Conservation (phyloP, 2,329 filamentous ascomycete genomes). For the Cladosporium sp. region DNA sequence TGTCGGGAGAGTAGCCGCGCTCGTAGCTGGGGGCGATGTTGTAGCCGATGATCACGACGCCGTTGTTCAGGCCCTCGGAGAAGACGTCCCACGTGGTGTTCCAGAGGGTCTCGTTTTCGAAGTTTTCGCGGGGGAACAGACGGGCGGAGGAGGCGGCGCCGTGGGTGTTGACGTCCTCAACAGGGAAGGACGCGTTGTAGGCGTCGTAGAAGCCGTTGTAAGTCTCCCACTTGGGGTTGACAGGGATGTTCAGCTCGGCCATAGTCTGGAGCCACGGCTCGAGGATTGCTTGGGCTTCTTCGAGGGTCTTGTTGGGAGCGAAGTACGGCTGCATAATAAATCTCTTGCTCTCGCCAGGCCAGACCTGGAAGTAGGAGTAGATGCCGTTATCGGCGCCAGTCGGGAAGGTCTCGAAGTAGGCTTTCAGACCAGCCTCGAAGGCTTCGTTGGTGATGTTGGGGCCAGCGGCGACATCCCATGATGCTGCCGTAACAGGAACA, state of each 20-base stretch:
- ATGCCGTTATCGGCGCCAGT: constrained; percentile 16
- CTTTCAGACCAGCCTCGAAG: constrained; percentile 22
- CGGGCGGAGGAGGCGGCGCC: constrained; percentile 13
- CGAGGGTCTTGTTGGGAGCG: constrained; percentile 21
- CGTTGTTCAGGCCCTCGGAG: neutral
- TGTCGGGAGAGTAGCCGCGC: constrained; percentile 5
- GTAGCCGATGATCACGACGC: constrained; percentile 13
- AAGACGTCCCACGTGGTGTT: constrained; percentile 10
- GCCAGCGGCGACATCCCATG: constrained; percentile 13
- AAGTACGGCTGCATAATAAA: constrained; percentile 32
- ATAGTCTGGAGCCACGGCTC: constrained; percentile 19
- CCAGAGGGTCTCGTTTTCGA: constrained; percentile 9
- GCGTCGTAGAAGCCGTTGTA: constrained; percentile 13
- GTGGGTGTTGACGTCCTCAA: constrained; percentile 10
- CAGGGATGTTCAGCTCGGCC: constrained; percentile 1
- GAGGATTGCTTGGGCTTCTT: constrained; percentile 14
- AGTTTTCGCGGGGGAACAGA: constrained; percentile 13
- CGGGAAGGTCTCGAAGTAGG: constrained; percentile 23
- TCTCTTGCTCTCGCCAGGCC: constrained; percentile 9
- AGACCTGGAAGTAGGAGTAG: constrained; percentile 15
- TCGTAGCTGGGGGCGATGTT: constrained; percentile 10
- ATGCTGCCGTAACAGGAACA: constrained; percentile 14
- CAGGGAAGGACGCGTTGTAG: constrained; percentile 16
- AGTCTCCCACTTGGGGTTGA: constrained; percentile 2
- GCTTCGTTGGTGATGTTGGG: constrained; percentile 27